Evolutionary conservation across 768 basidiomycete genomes (phyloP).

Genomic region (Calvatia gigantea): DNA sequence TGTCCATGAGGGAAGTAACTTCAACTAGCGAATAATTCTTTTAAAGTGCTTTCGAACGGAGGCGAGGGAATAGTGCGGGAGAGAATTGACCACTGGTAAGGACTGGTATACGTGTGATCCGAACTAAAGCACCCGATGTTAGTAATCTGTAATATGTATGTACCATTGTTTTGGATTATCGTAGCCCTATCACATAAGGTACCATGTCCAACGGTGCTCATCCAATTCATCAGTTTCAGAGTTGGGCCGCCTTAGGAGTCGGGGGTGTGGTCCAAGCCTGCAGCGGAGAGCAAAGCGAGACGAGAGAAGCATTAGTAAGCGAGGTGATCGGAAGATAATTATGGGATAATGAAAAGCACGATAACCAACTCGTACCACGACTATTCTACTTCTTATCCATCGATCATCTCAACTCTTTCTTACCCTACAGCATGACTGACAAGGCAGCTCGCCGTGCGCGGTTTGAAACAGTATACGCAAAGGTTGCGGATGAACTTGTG

Average conservation of each 20-base stretch:
- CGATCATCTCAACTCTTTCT: background rate
- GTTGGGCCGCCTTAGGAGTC: background rate
- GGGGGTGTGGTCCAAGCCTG: background rate
- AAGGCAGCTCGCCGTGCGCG: slow-evolving; percentile 49
- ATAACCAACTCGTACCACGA: background rate
- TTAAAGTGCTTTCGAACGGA: background rate
- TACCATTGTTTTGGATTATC: too few relatives aligned
- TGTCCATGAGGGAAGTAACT: background rate
- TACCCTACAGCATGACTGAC: slow-evolving; percentile 19
- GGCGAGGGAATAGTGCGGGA: slow-evolving; percentile 1
- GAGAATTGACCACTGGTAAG: background rate
- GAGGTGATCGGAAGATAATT: background rate
- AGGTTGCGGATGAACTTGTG: slow-evolving; percentile 76
- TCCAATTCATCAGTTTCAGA: too few relatives aligned
- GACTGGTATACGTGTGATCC: background rate
- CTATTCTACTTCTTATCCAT: background rate
- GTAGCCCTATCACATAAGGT: too few relatives aligned
- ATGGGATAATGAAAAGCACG: background rate
- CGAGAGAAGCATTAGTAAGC: background rate
- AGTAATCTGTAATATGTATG: background rate
- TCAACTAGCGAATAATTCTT: background rate
- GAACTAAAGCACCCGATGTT: background rate
- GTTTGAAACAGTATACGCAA: slow-evolving; percentile 72
- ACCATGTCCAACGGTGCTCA: too few relatives aligned
- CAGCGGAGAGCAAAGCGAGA: background rate